These are phyloP conservation scores for Phytophthora meadii DNA, from an alignment of 352 stramenopile species.

Conservation along the genomic window DNA sequence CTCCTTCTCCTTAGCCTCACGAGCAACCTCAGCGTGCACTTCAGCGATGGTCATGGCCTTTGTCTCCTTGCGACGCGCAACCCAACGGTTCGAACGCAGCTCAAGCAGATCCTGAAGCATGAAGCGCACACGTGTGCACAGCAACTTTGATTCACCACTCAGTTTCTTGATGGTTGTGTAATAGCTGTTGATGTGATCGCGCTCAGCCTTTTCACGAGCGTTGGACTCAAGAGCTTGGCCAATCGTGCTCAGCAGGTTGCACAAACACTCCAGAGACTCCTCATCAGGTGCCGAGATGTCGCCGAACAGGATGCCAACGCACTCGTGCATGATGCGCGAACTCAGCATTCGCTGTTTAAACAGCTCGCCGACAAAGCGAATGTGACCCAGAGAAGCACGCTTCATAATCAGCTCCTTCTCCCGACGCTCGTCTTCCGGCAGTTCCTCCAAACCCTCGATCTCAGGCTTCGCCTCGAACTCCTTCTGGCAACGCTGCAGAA, in stretches of 20 bases:
- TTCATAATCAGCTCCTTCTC: slow-evolving; percentile 89
- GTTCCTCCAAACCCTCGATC: slow-evolving; percentile 68
- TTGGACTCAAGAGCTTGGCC: slow-evolving; percentile 88
- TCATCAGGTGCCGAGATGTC: slow-evolving; percentile 88
- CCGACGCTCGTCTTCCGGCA: slow-evolving; percentile 52
- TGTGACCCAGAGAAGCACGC: slow-evolving; percentile 90
- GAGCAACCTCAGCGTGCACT: slow-evolving; percentile 75
- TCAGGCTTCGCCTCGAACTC: slow-evolving; percentile 93
- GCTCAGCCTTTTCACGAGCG: slow-evolving; percentile 55
- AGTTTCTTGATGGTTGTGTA: slow-evolving; percentile 77
- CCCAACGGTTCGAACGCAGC: slow-evolving; percentile 78
- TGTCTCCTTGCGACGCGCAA: slow-evolving; percentile 77
- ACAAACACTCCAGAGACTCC: slow-evolving; percentile 96
- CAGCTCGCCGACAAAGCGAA: slow-evolving; percentile 97
- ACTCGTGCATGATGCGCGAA: slow-evolving; percentile 95
- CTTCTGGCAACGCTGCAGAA: slow-evolving; percentile 93
- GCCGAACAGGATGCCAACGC: slow-evolving; percentile 83
- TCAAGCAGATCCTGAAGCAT: slow-evolving; percentile 87
- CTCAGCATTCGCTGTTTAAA: slow-evolving; percentile 96
- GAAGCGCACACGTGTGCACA: slow-evolving; percentile 84
- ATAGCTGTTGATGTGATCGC: slow-evolving; percentile 72
- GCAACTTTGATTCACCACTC: slow-evolving; percentile 62
- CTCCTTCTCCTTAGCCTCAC: slow-evolving; percentile 77
- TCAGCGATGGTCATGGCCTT: slow-evolving; percentile 89
- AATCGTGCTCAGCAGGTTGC: slow-evolving; percentile 94